Conservation (phyloP, 2,329 filamentous ascomycete species). For the Spiromastix sp. region DNA sequence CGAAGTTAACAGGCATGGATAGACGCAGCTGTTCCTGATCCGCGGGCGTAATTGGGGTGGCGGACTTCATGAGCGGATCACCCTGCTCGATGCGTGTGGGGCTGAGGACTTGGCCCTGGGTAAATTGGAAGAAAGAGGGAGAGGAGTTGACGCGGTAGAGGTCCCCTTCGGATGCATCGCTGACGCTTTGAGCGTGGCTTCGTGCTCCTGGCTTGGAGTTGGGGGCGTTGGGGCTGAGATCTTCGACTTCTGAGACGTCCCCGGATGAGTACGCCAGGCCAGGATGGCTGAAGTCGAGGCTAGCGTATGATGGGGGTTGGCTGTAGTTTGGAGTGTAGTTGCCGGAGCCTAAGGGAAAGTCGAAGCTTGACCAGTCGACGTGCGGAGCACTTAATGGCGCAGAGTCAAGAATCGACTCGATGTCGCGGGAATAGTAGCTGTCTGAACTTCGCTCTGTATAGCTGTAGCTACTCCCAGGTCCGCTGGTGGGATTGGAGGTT, state of each 20-base stretch:
- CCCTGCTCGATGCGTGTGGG: conserved; percentile 27
- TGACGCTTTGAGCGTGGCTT: conserved; percentile 28
- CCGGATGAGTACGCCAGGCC: conserved; percentile 37
- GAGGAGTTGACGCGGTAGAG: conserved; percentile 32
- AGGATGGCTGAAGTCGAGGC: conserved; percentile 34
- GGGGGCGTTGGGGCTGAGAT: conserved; percentile 12
- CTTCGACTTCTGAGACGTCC: conserved; percentile 39
- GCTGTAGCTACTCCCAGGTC: conserved; percentile 24
- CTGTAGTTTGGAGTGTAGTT: conserved; percentile 29
- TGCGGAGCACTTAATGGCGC: conserved; percentile 30
- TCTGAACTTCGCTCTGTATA: conserved; percentile 29
- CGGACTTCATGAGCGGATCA: not conserved
- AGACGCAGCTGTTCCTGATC: not conserved
- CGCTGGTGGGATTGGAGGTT: conserved; percentile 22
- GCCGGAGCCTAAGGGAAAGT: conserved; percentile 28
- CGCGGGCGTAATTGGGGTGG: not conserved
- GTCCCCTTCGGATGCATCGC: conserved; percentile 32
- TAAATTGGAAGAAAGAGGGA: conserved; percentile 32
- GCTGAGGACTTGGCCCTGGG: conserved; percentile 31
- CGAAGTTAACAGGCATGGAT: not conserved
- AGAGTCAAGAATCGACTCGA: conserved; percentile 29
- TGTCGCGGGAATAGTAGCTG: conserved; percentile 34
- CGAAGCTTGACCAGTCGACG: conserved; percentile 40
- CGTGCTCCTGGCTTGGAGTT: conserved; percentile 2
- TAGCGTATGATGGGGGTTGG: conserved; percentile 36